phyloP scores from a whole-genome alignment of 2,329 filamentous ascomycete genomes.

The Dissoconium aciculare region DNA sequence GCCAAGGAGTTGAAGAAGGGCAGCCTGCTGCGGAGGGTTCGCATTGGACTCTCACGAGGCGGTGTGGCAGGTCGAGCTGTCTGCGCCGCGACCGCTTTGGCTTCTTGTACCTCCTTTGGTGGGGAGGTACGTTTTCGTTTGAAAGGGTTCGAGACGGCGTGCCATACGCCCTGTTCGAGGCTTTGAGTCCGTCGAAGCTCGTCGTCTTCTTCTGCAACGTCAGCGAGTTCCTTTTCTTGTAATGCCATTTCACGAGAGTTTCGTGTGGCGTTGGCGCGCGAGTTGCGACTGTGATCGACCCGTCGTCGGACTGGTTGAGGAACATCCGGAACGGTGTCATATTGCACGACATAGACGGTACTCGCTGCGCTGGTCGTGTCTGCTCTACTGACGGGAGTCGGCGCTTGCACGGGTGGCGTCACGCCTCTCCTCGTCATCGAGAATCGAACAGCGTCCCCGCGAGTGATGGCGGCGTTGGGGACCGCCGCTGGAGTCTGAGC shows the following conservation, averaged over 20 bases:
- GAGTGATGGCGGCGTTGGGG: not conserved
- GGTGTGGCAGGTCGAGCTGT: slow-evolving; percentile 20
- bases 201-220: slow-evolving; percentile 16
- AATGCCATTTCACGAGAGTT: slow-evolving; percentile 5
- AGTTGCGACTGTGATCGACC: slow-evolving; percentile 8
- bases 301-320: slow-evolving; percentile 25
- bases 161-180: slow-evolving; percentile 30
- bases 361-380: slow-evolving; percentile 49
- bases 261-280: not conserved
- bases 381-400: slow-evolving; percentile 44
- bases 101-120: slow-evolving; percentile 44
- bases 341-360: slow-evolving; percentile 49
- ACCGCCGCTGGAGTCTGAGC: slow-evolving; percentile 6
- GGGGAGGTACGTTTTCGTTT: slow-evolving; percentile 42
- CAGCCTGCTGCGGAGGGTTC: slow-evolving; percentile 31
- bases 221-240: slow-evolving; percentile 10
- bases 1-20: slow-evolving; percentile 35
- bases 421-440: slow-evolving; percentile 8
- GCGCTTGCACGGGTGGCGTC: slow-evolving; percentile 33
- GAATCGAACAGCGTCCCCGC: not conserved
- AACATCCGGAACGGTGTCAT: slow-evolving; percentile 39
- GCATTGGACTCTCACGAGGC: slow-evolving; percentile 30
- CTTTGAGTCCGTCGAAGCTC: slow-evolving; percentile 15
- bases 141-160: slow-evolving; percentile 41
- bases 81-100: slow-evolving; percentile 18